phyloP scores from a whole-genome alignment of 2,329 filamentous ascomycete species.

The Ilyonectria mors-panacis region DNA sequence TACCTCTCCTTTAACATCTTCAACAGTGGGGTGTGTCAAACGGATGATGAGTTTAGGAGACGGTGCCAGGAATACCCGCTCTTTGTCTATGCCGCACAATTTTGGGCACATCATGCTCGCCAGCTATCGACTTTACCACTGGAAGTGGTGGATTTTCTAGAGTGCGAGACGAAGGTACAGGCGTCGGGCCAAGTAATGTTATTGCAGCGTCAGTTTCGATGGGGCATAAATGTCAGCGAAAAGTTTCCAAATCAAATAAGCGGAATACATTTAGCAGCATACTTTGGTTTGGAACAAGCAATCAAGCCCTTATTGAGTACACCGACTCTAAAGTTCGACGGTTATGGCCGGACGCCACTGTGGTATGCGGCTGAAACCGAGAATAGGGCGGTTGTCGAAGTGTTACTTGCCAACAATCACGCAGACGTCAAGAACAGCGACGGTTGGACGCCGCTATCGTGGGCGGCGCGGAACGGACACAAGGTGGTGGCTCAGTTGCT shows the following conservation, averaged over 20 bases:
- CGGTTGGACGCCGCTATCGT: not conserved
- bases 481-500: not conserved
- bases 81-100: slow-evolving; percentile 25
- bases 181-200: slow-evolving; percentile 10
- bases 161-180: slow-evolving; percentile 2
- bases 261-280: slow-evolving; percentile 22
- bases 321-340: not conserved
- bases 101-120: slow-evolving; percentile 32
- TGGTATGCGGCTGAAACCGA: not conserved
- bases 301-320: not conserved
- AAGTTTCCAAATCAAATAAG: not conserved
- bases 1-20: slow-evolving; percentile 56
- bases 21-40: slow-evolving; percentile 4
- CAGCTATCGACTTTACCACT: not conserved
- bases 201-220: too few relatives aligned
- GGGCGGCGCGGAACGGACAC: not conserved
- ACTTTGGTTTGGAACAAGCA: slow-evolving; percentile 5
- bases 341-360: not conserved
- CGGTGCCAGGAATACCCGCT: slow-evolving; percentile 5
- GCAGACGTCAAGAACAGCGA: not conserved
- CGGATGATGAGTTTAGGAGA: not conserved
- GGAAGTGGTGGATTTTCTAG: not conserved
- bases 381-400: not conserved
- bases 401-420: not conserved
- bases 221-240: too few relatives aligned